Conservation (phyloP, 345 rosid genomes). For the Brassica juncea region DNA sequence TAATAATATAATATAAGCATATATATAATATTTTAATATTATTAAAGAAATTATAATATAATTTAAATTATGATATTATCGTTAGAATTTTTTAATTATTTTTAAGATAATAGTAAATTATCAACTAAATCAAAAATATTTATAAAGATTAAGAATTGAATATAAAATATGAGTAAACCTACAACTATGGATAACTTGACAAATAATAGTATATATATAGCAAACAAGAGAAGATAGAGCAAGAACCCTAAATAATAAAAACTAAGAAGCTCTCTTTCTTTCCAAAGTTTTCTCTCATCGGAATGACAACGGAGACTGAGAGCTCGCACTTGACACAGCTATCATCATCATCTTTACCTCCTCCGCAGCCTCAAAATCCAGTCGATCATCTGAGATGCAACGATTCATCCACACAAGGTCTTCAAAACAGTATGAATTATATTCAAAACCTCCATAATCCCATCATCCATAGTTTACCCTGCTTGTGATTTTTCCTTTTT, state of each 20-base stretch:
- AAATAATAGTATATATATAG: no score
- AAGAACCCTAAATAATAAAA: neutral
- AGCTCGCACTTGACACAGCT: neutral
- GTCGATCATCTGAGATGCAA: slow-evolving; percentile 29
- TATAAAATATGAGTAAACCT: no score
- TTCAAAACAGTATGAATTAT: slow-evolving; percentile 41
- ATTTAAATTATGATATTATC: no score
- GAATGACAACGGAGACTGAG: neutral
- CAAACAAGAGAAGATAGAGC: neutral
- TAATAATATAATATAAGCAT: no score
- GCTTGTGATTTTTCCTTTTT: neutral
- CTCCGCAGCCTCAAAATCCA: neutral
- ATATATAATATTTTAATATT: no score
- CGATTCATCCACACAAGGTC: slow-evolving; percentile 42
- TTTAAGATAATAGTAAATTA: no score
- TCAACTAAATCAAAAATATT: no score
- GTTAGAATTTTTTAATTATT: no score
- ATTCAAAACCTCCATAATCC: neutral
- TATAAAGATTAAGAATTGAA: no score
- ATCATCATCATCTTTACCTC: neutral
- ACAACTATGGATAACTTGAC: no score
- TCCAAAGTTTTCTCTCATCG: neutral
- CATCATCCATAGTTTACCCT: neutral
- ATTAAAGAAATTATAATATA: no score
- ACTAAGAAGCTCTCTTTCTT: neutral